Conservation (phyloP, 1,284 basidiomycete species). For the Rugosomyces carneus region DNA sequence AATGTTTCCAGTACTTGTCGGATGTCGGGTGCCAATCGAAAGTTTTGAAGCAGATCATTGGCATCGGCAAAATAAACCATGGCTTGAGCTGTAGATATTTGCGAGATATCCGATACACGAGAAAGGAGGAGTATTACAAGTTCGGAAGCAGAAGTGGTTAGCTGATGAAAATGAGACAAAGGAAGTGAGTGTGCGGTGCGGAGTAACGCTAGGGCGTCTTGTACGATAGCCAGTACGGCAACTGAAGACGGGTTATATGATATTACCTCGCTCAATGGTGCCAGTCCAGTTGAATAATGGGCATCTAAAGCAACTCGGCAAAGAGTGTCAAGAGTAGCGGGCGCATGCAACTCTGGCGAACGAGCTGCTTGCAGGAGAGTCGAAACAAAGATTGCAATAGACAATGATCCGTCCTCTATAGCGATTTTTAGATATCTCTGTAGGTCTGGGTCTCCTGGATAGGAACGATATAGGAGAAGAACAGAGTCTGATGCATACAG, state of each 20-base stretch:
- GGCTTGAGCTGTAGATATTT: conserved; percentile 53
- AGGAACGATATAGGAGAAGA: conserved; percentile 54
- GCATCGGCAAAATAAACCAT: conserved; percentile 48
- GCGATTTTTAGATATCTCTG: conserved; percentile 57
- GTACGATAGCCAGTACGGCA: conserved; percentile 45
- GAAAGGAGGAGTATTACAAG: conserved; percentile 55
- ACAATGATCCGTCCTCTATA: conserved; percentile 48
- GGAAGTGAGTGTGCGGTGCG: conserved; percentile 50
- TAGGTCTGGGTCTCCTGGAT: conserved; percentile 58
- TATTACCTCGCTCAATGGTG: conserved; percentile 47
- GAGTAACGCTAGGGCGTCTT: conserved; percentile 55
- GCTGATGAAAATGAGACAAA: conserved; percentile 53
- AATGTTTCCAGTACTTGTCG: conserved; percentile 56
- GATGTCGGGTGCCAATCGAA: conserved; percentile 42
- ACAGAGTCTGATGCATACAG: conserved; percentile 48
- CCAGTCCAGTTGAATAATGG: conserved; percentile 52
- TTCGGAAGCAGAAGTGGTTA: conserved; percentile 55
- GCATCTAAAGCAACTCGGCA: conserved; percentile 57
- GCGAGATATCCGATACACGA: conserved; percentile 52
- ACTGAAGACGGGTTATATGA: conserved; percentile 40
- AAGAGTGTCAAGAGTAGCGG: conserved; percentile 60
- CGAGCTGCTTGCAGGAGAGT: conserved; percentile 45
- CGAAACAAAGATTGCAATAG: conserved; percentile 51
- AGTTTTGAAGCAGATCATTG: conserved; percentile 47
- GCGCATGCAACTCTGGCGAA: conserved; percentile 50